These are phyloP conservation scores for Coemansia interrupta DNA, from an alignment of 192 early-diverging fungal genomes.

Conservation along the genomic window DNA sequence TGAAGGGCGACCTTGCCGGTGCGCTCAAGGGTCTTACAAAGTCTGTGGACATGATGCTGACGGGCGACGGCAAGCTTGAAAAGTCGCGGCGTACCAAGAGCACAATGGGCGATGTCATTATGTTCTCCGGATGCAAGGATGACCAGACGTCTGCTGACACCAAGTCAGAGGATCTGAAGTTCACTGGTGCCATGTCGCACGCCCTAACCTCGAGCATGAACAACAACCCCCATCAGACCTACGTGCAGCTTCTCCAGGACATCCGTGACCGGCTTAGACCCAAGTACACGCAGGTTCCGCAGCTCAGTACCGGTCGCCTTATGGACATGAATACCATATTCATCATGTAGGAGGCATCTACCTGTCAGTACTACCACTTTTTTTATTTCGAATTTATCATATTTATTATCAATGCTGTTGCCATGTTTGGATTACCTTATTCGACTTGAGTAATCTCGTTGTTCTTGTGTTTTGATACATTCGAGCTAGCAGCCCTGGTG, in stretches of 20 bases:
- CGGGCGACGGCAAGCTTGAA: slow-evolving; percentile 48
- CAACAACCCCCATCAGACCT: slow-evolving; percentile 60
- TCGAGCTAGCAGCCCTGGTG: background rate
- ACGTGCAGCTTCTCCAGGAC: slow-evolving; percentile 65
- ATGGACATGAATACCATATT: slow-evolving; percentile 68
- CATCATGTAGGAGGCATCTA: slow-evolving; percentile 52
- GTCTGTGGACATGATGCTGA: slow-evolving; percentile 40
- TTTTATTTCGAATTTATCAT: background rate
- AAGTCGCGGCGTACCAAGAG: slow-evolving; percentile 39
- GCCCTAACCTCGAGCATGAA: slow-evolving; percentile 64
- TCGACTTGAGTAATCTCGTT: slow-evolving; percentile 9
- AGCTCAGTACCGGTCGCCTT: slow-evolving; percentile 65
- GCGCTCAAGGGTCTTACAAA: slow-evolving; percentile 43
- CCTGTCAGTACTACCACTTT: background rate
- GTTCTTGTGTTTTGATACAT: background rate
- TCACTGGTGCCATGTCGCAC: slow-evolving; percentile 74
- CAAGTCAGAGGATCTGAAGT: slow-evolving; percentile 54
- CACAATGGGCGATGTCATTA: slow-evolving; percentile 67
- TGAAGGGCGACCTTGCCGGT: slow-evolving; percentile 43
- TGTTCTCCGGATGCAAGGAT: slow-evolving; percentile 82
- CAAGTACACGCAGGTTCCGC: slow-evolving; percentile 75
- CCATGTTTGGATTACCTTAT: background rate
- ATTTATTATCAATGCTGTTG: background rate
- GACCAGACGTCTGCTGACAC: slow-evolving; percentile 81
- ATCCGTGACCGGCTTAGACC: slow-evolving; percentile 62